Percentiles rank a stretch among this genome's conserved stretches.
These are phyloP conservation scores for Trichophyton rubrum DNA, from an alignment of 2,329 filamentous ascomycete genomes.

Conservation along the genomic window DNA sequence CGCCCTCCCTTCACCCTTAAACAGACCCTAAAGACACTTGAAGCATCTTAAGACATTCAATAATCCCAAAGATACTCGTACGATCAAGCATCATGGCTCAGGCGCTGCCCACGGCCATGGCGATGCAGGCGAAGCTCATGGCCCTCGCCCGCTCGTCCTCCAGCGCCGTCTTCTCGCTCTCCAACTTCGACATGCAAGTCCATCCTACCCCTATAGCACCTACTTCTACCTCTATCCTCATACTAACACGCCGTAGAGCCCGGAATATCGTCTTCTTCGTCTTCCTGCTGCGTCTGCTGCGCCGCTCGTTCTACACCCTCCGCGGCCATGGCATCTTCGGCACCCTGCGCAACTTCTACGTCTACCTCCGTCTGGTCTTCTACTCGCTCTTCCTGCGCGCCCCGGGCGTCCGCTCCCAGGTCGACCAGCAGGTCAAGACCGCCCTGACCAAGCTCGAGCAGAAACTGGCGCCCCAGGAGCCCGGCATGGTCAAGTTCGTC, in stretches of 20 bases:
- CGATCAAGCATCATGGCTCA: not conserved
- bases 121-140: slow-evolving; percentile 33
- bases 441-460: slow-evolving; percentile 66
- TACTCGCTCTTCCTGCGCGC: slow-evolving; percentile 79
- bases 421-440: slow-evolving; percentile 71
- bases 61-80: too few relatives aligned
- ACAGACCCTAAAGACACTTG: not conserved
- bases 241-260: slow-evolving; percentile 40
- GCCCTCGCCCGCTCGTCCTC: slow-evolving; percentile 24
- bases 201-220: not conserved
- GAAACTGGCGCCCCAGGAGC: slow-evolving; percentile 66
- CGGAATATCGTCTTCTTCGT: slow-evolving; percentile 81
- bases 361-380: slow-evolving; percentile 54
- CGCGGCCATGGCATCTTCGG: slow-evolving; percentile 80
- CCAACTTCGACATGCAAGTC: slow-evolving; percentile 35
- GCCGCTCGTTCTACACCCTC: slow-evolving; percentile 69
- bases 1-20: too few relatives aligned
- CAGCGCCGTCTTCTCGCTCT: slow-evolving; percentile 22
- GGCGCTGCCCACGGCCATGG: not conserved
- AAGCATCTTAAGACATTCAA: not conserved
- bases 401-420: slow-evolving; percentile 74
- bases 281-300: slow-evolving; percentile 72
- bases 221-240: not conserved
- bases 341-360: slow-evolving; percentile 62
- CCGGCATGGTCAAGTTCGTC: slow-evolving; percentile 59